phyloP scores from a whole-genome alignment of 2,329 filamentous ascomycete species.

The Fusarium algeriense region DNA sequence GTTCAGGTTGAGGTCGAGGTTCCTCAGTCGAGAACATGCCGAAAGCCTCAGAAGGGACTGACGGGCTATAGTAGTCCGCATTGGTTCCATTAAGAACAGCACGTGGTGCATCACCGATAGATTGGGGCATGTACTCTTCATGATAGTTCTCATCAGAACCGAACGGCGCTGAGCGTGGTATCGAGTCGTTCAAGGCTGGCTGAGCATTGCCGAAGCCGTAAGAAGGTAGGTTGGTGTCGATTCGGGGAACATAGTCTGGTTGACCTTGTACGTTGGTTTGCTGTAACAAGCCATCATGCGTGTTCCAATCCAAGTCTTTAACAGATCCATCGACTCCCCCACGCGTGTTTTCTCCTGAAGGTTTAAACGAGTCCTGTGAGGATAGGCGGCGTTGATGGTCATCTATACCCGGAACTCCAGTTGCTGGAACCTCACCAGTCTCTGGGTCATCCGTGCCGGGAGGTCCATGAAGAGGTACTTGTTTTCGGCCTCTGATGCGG shows the following conservation, averaged over 20 bases:
- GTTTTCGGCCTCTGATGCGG: constrained; percentile 47
- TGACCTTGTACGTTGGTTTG: constrained; percentile 32
- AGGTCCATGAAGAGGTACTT: constrained; percentile 37
- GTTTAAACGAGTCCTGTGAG: constrained; percentile 54
- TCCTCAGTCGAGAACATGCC: constrained; percentile 52
- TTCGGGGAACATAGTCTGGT: constrained; percentile 22
- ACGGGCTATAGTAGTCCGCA: constrained; percentile 58
- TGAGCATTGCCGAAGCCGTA: constrained; percentile 16
- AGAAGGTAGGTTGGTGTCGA: constrained; percentile 33
- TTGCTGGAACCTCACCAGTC: constrained; percentile 42
- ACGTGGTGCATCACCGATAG: constrained; percentile 47
- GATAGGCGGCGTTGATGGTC: constrained; percentile 51
- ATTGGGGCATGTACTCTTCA: constrained; percentile 47
- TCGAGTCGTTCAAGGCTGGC: constrained; percentile 26
- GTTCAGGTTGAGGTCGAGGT: constrained; percentile 42
- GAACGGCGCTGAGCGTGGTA: constrained; percentile 40
- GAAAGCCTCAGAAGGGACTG: constrained; percentile 57
- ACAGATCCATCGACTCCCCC: constrained; percentile 44
- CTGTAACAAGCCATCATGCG: constrained; percentile 32
- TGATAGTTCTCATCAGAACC: constrained; percentile 40
- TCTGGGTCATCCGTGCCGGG: constrained; percentile 48
- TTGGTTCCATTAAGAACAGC: constrained; percentile 53
- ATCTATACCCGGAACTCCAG: constrained; percentile 21
- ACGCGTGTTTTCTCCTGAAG: constrained; percentile 46
- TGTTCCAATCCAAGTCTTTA: constrained; percentile 47